Percentiles rank a stretch among this genome's conserved stretches.
phyloP scores from a whole-genome alignment of 2,329 filamentous ascomycete species.

The Diaporthe citri region DNA sequence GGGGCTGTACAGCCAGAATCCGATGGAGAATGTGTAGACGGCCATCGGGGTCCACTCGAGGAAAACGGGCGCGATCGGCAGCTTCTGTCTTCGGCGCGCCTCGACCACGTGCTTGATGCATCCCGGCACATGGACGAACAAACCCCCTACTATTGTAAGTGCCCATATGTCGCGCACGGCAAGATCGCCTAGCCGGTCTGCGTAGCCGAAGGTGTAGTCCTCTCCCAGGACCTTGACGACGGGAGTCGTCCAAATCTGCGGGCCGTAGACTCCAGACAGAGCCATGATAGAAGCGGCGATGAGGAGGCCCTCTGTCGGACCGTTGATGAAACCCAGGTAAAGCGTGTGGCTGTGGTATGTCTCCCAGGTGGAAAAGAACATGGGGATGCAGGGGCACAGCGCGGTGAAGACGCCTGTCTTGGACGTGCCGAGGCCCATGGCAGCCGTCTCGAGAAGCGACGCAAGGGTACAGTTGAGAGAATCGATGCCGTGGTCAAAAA shows the following conservation, averaged over 20 bases:
- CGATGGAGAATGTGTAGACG: conserved; percentile 80
- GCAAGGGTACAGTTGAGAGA: conserved; percentile 97
- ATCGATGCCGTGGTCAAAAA: conserved; percentile 99
- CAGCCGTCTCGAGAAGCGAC: conserved; percentile 89
- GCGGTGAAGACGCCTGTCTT: conserved; percentile 91
- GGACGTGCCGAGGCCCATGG: conserved; percentile 90
- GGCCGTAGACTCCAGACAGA: conserved; percentile 87
- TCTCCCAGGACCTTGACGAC: conserved; percentile 77
- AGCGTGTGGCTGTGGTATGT: conserved; percentile 98
- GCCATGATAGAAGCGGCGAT: conserved; percentile 90
- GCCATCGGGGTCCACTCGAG: conserved; percentile 94
- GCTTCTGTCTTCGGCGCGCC: conserved; percentile 78
- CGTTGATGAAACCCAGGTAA: conserved; percentile 96
- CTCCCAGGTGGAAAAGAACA: conserved; percentile 99
- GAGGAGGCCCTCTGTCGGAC: conserved; percentile 93
- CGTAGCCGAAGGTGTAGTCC: conserved; percentile 63
- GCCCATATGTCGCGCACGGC: conserved; percentile 93
- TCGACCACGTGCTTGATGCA: conserved; percentile 88
- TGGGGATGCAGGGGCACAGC: conserved; percentile 89
- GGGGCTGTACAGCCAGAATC: conserved; percentile 90
- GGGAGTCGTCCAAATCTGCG: conserved; percentile 85
- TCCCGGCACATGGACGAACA: conserved; percentile 85
- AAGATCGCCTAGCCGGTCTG: conserved; percentile 74
- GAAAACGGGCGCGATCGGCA: conserved; percentile 86
- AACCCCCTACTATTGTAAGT: conserved; percentile 73